Evolutionary conservation across 257 asterid genomes (phyloP), one percentile per base, ranked within the genome.

Genomic region (Vinca minor): DNA sequence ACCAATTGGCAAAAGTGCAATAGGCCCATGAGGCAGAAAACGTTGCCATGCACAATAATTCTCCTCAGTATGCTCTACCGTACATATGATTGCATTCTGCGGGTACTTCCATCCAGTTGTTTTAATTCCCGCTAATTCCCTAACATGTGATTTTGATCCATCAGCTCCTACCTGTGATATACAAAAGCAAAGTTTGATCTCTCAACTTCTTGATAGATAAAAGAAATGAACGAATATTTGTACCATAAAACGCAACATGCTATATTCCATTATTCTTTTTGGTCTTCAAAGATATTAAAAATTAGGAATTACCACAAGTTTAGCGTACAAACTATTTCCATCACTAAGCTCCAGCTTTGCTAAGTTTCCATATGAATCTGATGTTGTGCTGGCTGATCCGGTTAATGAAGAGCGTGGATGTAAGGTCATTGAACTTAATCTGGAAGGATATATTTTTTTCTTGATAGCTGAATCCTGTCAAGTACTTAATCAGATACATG

Each of bases 61-160:
- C 69, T 76, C 83, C 39, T 62, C 80, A 5, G 56, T 45, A 69
- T 93, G 99, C 74, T 87, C 84, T 23, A 93, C 96, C 1, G 96
- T 84, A 65, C 97, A 85, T 81, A 93, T 93, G 46, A 89, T 76
- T 54, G 99, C 99, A 69, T 80, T 81, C 73, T 93, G 97, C 7
- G 96, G 72, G 70, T 93, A 93, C 72, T 85, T 89, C 97, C 99
- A 87, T 59, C 96, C 99, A 11, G 88, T 87, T 59, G 99, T 82
- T 68, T 66, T 76, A 64, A 93, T 93, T 77, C 90, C 91, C n/a
- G 97, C 82, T 44, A 89, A 71, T 68, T 93, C 96, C 82, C 94
- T 85, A 46, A 89, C 94, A 39, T 85, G 87, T 29, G 99, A 93
- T 76, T 86, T 93, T 66, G 94, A 89, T 47, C 99, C 99, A 71